phyloP scores from a whole-genome alignment of 768 basidiomycete species.

The Tulasnella sp. region DNA sequence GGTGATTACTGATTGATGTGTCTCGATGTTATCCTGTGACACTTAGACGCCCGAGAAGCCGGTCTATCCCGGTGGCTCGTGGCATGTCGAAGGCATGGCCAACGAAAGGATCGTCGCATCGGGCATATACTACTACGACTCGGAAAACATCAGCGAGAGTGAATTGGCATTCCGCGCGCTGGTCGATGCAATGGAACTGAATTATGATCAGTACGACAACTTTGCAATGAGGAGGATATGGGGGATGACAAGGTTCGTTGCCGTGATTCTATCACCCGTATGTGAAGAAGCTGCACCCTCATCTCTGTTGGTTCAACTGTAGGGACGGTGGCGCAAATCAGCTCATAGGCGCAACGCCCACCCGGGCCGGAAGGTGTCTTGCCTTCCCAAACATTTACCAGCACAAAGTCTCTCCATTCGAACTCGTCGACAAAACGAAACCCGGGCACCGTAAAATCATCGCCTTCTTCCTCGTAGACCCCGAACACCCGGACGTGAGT shows the following conservation, averaged over 20 bases:
- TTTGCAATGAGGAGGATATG: conserved; percentile 43
- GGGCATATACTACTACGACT: no score
- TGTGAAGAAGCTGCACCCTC: not conserved
- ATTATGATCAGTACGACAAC: conserved; percentile 33
- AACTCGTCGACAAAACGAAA: conserved; percentile 18
- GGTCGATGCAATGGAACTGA: conserved; percentile 30
- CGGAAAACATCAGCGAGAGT: conserved; percentile 38
- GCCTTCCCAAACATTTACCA: conserved; percentile 29
- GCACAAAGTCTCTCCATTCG: conserved; percentile 24
- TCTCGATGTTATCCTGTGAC: no score
- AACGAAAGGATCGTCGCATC: no score
- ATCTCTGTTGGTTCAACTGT: not conserved
- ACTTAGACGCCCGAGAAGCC: no score
- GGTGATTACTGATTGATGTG: no score
- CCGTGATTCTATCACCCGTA: not conserved
- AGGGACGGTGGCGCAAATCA: not conserved
- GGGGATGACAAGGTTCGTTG: conserved; percentile 40
- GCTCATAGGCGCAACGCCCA: not conserved
- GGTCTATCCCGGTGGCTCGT: no score
- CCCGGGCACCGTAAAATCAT: conserved; percentile 28
- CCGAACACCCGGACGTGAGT: not conserved
- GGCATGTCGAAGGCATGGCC: no score
- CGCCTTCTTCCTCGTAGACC: conserved; percentile 17
- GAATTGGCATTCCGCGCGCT: conserved; percentile 38
- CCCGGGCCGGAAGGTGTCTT: conserved; percentile 13